phyloP scores from a whole-genome alignment of 305 asterid genomes.

The Nicotiana rustica region DNA sequence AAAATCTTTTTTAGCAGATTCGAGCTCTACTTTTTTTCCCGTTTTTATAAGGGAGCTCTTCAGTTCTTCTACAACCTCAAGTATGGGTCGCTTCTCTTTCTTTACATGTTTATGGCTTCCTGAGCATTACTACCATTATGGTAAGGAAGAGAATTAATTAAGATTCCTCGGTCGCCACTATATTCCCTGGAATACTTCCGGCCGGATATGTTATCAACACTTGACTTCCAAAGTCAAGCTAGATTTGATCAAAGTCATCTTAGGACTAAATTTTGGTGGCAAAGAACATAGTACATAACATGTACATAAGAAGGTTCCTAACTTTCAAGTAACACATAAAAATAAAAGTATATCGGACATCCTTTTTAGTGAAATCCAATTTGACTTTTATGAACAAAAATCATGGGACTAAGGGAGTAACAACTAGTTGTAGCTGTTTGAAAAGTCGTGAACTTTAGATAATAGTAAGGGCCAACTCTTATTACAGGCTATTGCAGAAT shows the following conservation, averaged over 20 bases:
- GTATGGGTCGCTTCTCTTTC: slow-evolving; percentile 26
- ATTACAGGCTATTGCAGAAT: background rate
- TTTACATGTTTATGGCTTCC: background rate
- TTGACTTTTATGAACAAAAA: background rate
- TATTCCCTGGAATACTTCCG: slow-evolving; percentile 9
- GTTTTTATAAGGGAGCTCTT: no score
- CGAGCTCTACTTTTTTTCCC: background rate
- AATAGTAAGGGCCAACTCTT: background rate
- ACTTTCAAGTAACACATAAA: background rate
- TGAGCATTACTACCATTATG: background rate
- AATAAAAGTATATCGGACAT: background rate
- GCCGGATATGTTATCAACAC: background rate
- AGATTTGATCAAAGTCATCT: background rate
- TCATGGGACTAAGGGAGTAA: slow-evolving; percentile 8
- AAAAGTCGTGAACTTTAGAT: background rate
- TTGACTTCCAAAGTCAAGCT: slow-evolving; percentile 21
- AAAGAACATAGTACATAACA: background rate
- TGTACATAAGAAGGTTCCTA: slow-evolving; percentile 10
- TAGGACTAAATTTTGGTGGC: slow-evolving; percentile 9
- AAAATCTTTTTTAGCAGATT: background rate
- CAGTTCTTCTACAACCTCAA: slow-evolving; percentile 2
- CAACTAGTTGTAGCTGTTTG: slow-evolving; percentile 16
- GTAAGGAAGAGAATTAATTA: background rate
- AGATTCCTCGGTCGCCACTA: background rate
- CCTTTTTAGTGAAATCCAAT: background rate